Percentiles rank a stretch among this genome's conserved stretches.
Conservation (phyloP, 2,329 filamentous ascomycete species). For the Clonostachys sp. region DNA sequence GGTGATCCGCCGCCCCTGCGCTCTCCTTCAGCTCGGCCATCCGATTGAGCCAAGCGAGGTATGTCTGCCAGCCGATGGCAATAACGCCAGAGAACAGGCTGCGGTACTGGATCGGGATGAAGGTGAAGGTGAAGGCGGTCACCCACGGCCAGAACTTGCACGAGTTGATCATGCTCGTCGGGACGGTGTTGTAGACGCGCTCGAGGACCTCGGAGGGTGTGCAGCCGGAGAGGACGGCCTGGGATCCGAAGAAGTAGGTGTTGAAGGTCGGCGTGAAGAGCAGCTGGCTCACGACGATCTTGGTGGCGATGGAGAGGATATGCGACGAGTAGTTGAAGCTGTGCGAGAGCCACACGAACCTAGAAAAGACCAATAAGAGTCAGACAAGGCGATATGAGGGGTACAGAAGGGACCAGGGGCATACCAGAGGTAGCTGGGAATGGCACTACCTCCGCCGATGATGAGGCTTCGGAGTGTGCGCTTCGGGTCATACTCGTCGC, state of each 20-base stretch:
- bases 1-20: neutral
- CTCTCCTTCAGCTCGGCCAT: conserved; percentile 55
- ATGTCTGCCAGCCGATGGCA: conserved; percentile 89
- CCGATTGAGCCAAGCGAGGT: conserved; percentile 76
- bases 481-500: conserved; percentile 59
- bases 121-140: conserved; percentile 84
- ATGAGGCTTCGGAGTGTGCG: conserved; percentile 59
- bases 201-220: conserved; percentile 59
- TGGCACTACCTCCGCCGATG: conserved; percentile 68
- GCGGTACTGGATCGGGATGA: conserved; percentile 72
- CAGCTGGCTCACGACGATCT: conserved; percentile 76
- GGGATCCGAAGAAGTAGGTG: conserved; percentile 76
- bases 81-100: conserved; percentile 75
- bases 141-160: conserved; percentile 87
- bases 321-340: conserved; percentile 82
- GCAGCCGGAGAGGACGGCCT: conserved; percentile 70
- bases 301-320: conserved; percentile 64
- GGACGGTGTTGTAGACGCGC: conserved; percentile 71
- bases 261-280: conserved; percentile 82
- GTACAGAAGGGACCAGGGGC: conserved; percentile 9
- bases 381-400: neutral
- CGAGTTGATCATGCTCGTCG: conserved; percentile 70
- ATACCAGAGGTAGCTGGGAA: conserved; percentile 81
- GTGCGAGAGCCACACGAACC: conserved; percentile 74
- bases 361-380: conserved; percentile 17